Percentiles rank a stretch among this genome's conserved stretches.
These are phyloP conservation scores for Ricinus communis DNA, from an alignment of 345 rosid species.

Conservation along the genomic window DNA sequence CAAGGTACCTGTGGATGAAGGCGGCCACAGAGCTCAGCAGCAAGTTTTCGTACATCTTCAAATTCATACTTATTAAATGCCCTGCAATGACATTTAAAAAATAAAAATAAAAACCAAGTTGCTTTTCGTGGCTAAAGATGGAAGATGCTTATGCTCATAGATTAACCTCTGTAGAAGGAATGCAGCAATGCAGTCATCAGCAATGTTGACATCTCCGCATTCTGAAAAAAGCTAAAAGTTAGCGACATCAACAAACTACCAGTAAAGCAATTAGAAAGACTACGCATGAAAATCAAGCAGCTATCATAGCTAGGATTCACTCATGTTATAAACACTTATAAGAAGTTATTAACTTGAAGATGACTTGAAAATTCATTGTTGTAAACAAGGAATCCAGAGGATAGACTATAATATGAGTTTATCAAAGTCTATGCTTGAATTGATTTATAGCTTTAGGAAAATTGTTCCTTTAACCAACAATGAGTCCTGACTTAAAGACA, in stretches of 20 bases:
- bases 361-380: not conserved
- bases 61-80: slow-evolving; percentile 67
- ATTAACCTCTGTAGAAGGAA: slow-evolving; percentile 70
- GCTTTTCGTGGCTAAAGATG: slow-evolving; percentile 20
- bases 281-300: slow-evolving; percentile 7
- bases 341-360: not conserved
- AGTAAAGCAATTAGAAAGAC: slow-evolving; percentile 12
- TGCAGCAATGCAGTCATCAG: slow-evolving; percentile 56
- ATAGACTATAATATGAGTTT: not conserved
- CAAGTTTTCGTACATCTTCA: slow-evolving; percentile 82
- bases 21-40: slow-evolving; percentile 95
- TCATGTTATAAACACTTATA: not conserved
- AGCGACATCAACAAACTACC: slow-evolving; percentile 8
- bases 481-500: too few relatives aligned
- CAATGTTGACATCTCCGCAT: slow-evolving; percentile 35
- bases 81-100: slow-evolving; percentile 48
- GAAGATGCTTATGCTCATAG: slow-evolving; percentile 18
- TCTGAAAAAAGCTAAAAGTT: slow-evolving; percentile 35
- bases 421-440: not conserved
- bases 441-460: too few relatives aligned
- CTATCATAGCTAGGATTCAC: slow-evolving; percentile 1
- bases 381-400: not conserved
- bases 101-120: slow-evolving; percentile 23
- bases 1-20: slow-evolving; percentile 64
- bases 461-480: too few relatives aligned